phyloP scores from a whole-genome alignment of 257 asterid species.

The Gentiana macrophylla region DNA sequence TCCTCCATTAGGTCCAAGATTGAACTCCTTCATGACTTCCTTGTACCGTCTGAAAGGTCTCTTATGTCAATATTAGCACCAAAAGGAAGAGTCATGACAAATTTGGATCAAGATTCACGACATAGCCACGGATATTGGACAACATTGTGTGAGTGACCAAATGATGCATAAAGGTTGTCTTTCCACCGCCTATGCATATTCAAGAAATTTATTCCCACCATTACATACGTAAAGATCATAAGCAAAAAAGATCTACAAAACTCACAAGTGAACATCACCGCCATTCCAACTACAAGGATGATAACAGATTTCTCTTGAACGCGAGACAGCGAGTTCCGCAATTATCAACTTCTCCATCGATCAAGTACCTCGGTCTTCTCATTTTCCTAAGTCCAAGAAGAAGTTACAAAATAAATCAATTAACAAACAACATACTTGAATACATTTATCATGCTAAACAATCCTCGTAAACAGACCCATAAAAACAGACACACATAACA shows the following conservation, averaged over 20 bases:
- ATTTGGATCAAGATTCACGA: slow-evolving; percentile 83
- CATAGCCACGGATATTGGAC: slow-evolving; percentile 71
- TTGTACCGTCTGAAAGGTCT: slow-evolving; percentile 82
- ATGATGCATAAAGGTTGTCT: slow-evolving; percentile 80
- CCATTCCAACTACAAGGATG: slow-evolving; percentile 91
- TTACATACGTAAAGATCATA: not conserved
- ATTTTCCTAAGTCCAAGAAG: slow-evolving; percentile 21
- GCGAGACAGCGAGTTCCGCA: slow-evolving; percentile 42
- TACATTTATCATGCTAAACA: too few species aligned
- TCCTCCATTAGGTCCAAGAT: slow-evolving; percentile 98
- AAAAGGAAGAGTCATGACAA: slow-evolving; percentile 80
- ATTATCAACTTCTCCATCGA: slow-evolving; percentile 52
- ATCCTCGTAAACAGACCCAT: not conserved
- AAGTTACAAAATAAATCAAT: not conserved
- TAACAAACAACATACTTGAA: not conserved
- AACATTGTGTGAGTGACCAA: slow-evolving; percentile 74
- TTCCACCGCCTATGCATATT: slow-evolving; percentile 65
- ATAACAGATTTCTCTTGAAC: slow-evolving; percentile 76
- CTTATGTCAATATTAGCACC: slow-evolving; percentile 93
- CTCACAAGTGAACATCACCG: slow-evolving; percentile 35
- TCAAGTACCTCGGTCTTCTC: slow-evolving; percentile 39
- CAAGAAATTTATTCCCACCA: slow-evolving; percentile 4
- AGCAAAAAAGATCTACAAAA: not conserved
- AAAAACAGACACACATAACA: not conserved
- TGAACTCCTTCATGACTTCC: slow-evolving; percentile 95